Base-by-base conservation (phyloP, 805 yeast species). In the Saccharomyces mikatae region DNA sequence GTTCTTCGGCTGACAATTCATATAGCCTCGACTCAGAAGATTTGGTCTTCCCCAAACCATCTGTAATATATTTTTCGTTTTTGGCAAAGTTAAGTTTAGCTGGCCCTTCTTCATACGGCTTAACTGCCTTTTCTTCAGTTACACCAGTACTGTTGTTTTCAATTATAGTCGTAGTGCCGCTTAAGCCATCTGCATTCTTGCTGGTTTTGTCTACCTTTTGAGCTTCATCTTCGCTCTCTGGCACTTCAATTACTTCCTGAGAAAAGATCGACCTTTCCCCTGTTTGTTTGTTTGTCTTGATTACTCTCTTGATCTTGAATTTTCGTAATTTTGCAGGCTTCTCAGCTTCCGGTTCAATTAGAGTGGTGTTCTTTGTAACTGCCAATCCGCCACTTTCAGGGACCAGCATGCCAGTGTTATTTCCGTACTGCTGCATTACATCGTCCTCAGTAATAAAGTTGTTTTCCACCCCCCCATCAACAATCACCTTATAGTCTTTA, bases 381-480 rank as follows among this genome's bases (percentile, higher is more conserved):
- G 59, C 62, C 14, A 36, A 36, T 21, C 44, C 44, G 44, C 24
- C 44, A 36, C 44, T 36, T 36, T 36, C 44, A 36, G 44, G 44
- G 3, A 36, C 44, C 44, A 36, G 44, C 44, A 9, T 36, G 10
- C 24, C 24, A 17, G 44, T 17, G 13, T 11, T 17, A 17, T 17
- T n/a, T 17, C 24, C 44, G 24, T 3, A 17, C 10, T 36, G 44
- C 24, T 17, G 21, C 9, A 6, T 36, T 36, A 36, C 4, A 22
- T 36, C 66, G 11, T 32, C 46, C 24, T 46, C 50, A 5, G 51
- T 48, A 13, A 74, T 55, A 48, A 64, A 73, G 59, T 75, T 76
- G 61, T 76, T 75, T 36, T 64, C 64, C 50, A 68, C 71, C 1
- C 75, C 74, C 31, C 71, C 65, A 57, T 80, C 84, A 46, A 70